A percentile compares a stretch with the other conserved stretches of the same genome.
Conservation (phyloP, 108 stramenopile species). For the Poteriospumella lacustris region DNA sequence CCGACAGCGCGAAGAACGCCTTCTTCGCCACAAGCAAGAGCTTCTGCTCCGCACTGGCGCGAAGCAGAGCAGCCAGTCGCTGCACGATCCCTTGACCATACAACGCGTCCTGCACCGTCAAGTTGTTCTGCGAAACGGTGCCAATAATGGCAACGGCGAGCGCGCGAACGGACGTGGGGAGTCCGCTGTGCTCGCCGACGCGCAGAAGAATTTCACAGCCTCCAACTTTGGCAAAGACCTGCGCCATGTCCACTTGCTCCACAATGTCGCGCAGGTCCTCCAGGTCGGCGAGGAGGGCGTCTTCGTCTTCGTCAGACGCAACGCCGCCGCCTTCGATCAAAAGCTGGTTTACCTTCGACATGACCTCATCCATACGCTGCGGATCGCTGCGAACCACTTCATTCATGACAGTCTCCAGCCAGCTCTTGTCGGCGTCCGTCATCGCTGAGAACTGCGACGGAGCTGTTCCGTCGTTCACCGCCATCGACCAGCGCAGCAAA, state of each 20-base stretch:
- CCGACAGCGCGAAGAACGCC: background rate
- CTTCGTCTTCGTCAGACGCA: background rate
- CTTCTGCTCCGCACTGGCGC: background rate
- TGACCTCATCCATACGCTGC: background rate
- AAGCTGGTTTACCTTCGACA: background rate
- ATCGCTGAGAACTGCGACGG: background rate
- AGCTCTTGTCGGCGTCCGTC: background rate
- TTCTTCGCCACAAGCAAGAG: background rate
- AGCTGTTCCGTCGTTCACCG: background rate
- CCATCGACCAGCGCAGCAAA: background rate
- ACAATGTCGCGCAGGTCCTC: background rate
- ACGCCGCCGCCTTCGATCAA: background rate
- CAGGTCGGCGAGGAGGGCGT: background rate
- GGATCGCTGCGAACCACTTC: background rate
- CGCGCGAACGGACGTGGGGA: background rate
- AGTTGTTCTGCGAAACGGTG: background rate
- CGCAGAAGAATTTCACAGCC: background rate
- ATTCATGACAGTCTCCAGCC: conserved; percentile 10
- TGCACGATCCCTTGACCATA: background rate
- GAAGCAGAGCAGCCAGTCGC: background rate
- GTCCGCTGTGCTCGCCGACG: background rate
- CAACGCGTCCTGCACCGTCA: background rate
- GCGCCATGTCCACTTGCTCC: conserved; percentile 18
- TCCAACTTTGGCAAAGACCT: conserved; percentile 3
- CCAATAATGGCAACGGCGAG: background rate